Base-by-base conservation (phyloP, 495 filamentous ascomycete species). In the Chaetomium cochliodes region DNA sequence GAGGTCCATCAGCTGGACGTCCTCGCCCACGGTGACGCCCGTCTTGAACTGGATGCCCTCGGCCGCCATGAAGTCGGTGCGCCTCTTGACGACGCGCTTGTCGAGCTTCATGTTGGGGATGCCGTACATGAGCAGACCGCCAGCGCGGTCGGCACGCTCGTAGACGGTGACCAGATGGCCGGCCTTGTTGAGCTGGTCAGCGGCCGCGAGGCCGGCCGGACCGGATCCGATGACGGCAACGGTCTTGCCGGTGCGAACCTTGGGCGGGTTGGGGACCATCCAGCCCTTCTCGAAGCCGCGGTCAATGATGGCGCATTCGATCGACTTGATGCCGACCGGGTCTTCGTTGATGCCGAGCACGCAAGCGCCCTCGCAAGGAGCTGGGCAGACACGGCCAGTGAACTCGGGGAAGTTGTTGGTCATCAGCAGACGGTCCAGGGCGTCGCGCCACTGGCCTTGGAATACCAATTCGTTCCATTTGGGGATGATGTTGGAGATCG, bases 41-140 rank as follows among this genome's bases (percentile, higher is more conserved):
- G 92, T 90, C 70, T 89, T 86, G 74, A 96, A 97, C 60, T 86
- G 82, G 73, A 98, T 78, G 41, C 94, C 96, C 78, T 99, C 94
- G 13, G 87, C 87, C 58, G 89, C 90, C 92, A 99, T 96, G 77
- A 99, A 89, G 77, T 99, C 90, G 23, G 94, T 92, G 72, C 94
- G 90, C 56, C 94, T 90, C 83, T 98, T 92, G 56, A 99, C 94
- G 62, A 99, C 85, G 73, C 91, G 92, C 85, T 99, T 99, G 84
- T 99, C 94, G 33, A 99, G 88, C 83, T 99, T 99, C 94, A 99
- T 99, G 84, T 99, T 99, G 54, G 94, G 94, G 65, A 99, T 99
- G 68, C 94, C 94, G 74, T 99, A 87, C 94, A 99, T 99, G 70
- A 99, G 88, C 65, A 99, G 81, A 72, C 94, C 94, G 77, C 94